Base-by-base conservation (phyloP, 257 asterid species). In the Thymus quinquecostatus region DNA sequence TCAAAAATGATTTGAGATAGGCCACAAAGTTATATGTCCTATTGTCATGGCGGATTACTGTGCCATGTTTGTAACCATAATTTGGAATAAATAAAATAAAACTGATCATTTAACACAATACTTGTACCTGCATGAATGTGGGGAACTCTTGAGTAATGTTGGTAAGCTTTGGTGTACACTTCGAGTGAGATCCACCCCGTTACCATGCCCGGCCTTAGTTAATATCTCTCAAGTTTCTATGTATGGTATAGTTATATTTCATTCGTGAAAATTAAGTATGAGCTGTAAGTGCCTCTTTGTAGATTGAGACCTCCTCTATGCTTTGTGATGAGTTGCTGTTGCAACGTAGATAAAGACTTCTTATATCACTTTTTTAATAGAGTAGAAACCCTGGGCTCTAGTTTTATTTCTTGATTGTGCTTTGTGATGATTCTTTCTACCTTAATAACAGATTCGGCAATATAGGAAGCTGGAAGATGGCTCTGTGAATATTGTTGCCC, bases 391-490 rank as follows among this genome's bases (percentile, higher is more conserved):
- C 6, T 7, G 41, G 41, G 41, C 41, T 38, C 41, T 38, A 38
- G 41, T 64, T 47, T 73, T 58, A 33, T 62, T 70, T 67, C 56
- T 55, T 62, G 41, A 34, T 49, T 59, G 38, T 69, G 29, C 33
- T 61, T 60, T 21, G 48, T 38, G 27, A 59, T 47, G 33, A 21
- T 53, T 66, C 64, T 66, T 57, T 50, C 60, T 56, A 47, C 38
- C 51, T 56, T 75, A 64, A 74, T 74, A 70, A 69, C 83, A 94
- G 99, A 95, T 95, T 73, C 92, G 97, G 79, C 98, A 88, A 81
- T 84, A 86, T 70, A 88, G 97, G 69, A 86, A 84, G 77, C 87
- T 89, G 74, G 98, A 92, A 62, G 99, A 95, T 82, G 98, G 99
- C 54, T 88, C 99, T 14, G 81, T 95, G 82, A 95, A 95, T 82